phyloP scores from a whole-genome alignment of 805 yeast genomes.

The Cyberlindnera xylosilytica region DNA sequence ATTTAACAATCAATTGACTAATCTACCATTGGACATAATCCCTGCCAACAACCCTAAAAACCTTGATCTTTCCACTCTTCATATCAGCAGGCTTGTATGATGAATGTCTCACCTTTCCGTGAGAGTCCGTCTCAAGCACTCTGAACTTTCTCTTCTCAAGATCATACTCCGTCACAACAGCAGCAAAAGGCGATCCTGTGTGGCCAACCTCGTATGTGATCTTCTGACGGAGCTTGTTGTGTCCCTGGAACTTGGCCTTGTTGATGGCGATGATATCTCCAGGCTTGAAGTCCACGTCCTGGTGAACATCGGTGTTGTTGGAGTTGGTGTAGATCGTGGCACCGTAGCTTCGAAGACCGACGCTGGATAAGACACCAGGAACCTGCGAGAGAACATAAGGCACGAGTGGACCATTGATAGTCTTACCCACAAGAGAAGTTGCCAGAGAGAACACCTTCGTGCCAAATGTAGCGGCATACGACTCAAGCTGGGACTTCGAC shows the following conservation, averaged over 20 bases:
- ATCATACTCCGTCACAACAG: constrained; percentile 73
- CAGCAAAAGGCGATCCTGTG: constrained; percentile 48
- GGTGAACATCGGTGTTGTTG: constrained; percentile 46
- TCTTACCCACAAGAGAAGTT: constrained; percentile 29
- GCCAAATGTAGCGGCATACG: constrained; percentile 51
- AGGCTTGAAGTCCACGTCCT: constrained; percentile 61
- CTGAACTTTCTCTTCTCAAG: constrained; percentile 63
- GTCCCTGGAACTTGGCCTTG: constrained; percentile 70
- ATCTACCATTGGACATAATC: constrained; percentile 78
- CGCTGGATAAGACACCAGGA: constrained; percentile 47
- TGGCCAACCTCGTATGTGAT: constrained; percentile 57
- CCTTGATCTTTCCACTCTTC: constrained; percentile 73
- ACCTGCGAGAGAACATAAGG: constrained; percentile 35
- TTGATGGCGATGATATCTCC: constrained; percentile 84
- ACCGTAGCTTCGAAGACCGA: constrained; percentile 72
- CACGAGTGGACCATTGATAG: constrained; percentile 30
- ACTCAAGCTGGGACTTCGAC: constrained; percentile 45
- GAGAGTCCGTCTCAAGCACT: constrained; percentile 55
- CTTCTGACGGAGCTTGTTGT: constrained; percentile 54
- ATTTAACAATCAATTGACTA: too few species aligned
- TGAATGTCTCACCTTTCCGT: constrained; percentile 53
- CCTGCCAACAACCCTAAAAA: constrained; percentile 76
- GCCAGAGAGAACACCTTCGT: constrained; percentile 45
- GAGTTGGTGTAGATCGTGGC: constrained; percentile 59
- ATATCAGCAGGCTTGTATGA: constrained; percentile 69